These are phyloP conservation scores for Talaromyces sp. DNA, from an alignment of 2,329 filamentous ascomycete genomes.

Conservation along the genomic window DNA sequence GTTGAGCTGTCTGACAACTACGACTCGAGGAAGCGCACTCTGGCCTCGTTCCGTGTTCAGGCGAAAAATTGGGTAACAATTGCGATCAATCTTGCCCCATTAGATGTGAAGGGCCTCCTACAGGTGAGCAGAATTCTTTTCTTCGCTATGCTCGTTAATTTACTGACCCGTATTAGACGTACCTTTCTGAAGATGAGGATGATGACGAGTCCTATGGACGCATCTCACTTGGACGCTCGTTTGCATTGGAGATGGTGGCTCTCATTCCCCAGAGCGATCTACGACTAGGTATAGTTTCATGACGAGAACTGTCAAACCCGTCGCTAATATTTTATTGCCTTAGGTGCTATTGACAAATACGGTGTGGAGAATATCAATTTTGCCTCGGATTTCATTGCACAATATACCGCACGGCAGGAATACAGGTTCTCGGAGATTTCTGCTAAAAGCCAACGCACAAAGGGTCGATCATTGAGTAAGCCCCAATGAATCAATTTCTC, in stretches of 20 bases:
- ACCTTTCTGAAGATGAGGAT: conserved; percentile 90
- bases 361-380: conserved; percentile 77
- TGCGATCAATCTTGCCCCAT: conserved; percentile 77
- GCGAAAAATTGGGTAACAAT: conserved; percentile 76
- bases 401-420: conserved; percentile 94
- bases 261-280: conserved; percentile 82
- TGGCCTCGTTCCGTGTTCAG: conserved; percentile 71
- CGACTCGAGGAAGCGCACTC: conserved; percentile 69
- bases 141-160: background rate
- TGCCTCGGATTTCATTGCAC: conserved; percentile 90
- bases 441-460: conserved; percentile 28
- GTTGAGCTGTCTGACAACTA: conserved; percentile 95
- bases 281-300: conserved; percentile 53
- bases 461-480: conserved; percentile 7
- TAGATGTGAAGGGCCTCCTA: conserved; percentile 90
- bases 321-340: conserved; percentile 7
- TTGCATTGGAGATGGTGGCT: conserved; percentile 88
- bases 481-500: background rate
- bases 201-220: conserved; percentile 89
- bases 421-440: conserved; percentile 78
- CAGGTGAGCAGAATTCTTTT: conserved; percentile 39
- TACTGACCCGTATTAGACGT: conserved; percentile 56
- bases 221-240: conserved; percentile 85
- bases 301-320: background rate
- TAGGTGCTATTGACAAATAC: conserved; percentile 67